Evolutionary conservation across 2,329 filamentous ascomycete species (phyloP).

Genomic region (Seiridium unicorne): DNA sequence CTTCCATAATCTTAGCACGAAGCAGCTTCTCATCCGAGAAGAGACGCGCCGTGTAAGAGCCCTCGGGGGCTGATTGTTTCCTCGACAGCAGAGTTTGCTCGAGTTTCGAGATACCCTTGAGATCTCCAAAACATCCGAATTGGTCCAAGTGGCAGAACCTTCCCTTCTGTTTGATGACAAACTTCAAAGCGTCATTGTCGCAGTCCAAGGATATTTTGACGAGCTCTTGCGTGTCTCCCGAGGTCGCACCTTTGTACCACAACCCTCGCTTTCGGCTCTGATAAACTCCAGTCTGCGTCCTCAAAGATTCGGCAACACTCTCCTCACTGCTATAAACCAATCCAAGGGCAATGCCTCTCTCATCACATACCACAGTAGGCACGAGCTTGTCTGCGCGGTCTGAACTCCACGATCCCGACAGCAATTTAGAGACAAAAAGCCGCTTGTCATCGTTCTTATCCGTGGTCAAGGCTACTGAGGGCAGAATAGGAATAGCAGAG

Average conservation of each 20-base stretch:
- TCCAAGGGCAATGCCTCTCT: constrained; percentile 79
- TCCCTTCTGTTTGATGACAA: constrained; percentile 86
- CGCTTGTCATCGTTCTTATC: constrained; percentile 59
- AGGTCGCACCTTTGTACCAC: constrained; percentile 96
- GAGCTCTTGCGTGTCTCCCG: constrained; percentile 89
- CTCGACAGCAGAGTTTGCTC: constrained; percentile 84
- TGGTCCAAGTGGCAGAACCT: constrained; percentile 94
- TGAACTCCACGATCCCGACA: constrained; percentile 73
- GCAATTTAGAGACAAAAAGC: constrained; percentile 67
- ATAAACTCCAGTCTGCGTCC: constrained; percentile 80
- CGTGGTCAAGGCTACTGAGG: constrained; percentile 68
- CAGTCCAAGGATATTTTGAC: constrained; percentile 85
- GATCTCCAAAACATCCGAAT: constrained; percentile 86
- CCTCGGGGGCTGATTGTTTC: constrained; percentile 78
- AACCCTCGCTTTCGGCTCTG: constrained; percentile 93
- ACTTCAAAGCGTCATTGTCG: constrained; percentile 88
- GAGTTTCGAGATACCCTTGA: constrained; percentile 76
- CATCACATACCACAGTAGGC: constrained; percentile 88
- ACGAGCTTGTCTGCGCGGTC: constrained; percentile 83
- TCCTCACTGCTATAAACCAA: constrained; percentile 93
- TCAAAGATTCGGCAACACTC: constrained; percentile 82
- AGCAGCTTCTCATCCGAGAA: constrained; percentile 91
- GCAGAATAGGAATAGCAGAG: constrained; percentile 70
- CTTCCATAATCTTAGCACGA: constrained; percentile 96
- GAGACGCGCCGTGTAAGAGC: constrained; percentile 89